Evolutionary conservation across 2,329 filamentous ascomycete genomes (phyloP), one percentile per base, ranked within the genome.

Genomic region (Gaeumannomyces tritici): DNA sequence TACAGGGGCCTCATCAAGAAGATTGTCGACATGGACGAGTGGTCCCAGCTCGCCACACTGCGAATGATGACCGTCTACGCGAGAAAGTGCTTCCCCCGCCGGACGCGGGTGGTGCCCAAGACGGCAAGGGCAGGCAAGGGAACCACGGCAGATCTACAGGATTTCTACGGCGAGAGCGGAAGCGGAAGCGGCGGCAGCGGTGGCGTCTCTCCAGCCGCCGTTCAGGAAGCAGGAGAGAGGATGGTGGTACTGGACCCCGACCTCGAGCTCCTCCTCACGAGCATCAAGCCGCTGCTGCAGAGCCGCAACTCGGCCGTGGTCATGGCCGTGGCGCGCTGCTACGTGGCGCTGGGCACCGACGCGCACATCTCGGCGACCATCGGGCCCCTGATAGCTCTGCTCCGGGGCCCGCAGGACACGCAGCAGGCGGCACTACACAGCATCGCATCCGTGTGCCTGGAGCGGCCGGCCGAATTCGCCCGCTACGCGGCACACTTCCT

Each of bases 1-100:
- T 99, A 98, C 75, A 86, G 91, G 60, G 81, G 84, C 47, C 78
- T 99, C 65, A 87, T 96, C 65, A 90, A 87, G 73, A 96, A 97
- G 78, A 78, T 98, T 61, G 91, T 97, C 28, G 95, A 99, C 72
- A 99, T 99, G 95, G 95, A 99, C 71, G 95, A 99, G 76, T 99
- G 95, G 95, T 90, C 92, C 55, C 95, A 99, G 75, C 75, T 98
- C 62, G 89, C 91, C 2, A 90, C 90, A 3, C 72, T 99, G 68
- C 84, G 87, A 54, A 79, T 99, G 66, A 88, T 98, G 85, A 88
- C 89, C 1, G 79, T 87, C 27, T 99, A 99, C 73, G 87, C 90
- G 2, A 85, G 95, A 62, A 89, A 85, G 71, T 97, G 91, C 73
- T 99, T 99, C 68, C 93, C 95, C 0, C 81, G 82, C 62, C 83